These are phyloP conservation scores for Collariella sp. DNA, from an alignment of 495 filamentous ascomycete species.

Conservation along the genomic window DNA sequence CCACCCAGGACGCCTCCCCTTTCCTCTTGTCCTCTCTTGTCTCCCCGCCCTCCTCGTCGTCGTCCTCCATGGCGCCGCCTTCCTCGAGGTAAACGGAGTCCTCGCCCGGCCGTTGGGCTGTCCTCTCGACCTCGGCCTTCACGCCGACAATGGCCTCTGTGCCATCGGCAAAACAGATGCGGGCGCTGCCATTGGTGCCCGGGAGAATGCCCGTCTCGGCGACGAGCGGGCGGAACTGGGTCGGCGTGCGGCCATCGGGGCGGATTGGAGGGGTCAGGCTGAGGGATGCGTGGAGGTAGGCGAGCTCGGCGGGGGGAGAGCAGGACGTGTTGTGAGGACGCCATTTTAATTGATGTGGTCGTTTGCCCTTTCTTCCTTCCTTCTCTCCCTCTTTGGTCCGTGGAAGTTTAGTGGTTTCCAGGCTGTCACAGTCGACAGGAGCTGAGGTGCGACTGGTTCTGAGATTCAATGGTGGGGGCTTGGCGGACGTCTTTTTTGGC, in stretches of 20 bases:
- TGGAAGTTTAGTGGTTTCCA: too few relatives aligned
- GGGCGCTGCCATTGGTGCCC: conserved; percentile 80
- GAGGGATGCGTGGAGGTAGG: conserved; percentile 89
- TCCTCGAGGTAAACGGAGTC: conserved; percentile 18
- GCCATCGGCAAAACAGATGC: conserved; percentile 89
- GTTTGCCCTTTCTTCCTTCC: background rate
- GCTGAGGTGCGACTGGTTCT: too few relatives aligned
- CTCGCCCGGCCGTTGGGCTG: conserved; percentile 31
- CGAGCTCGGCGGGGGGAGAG: conserved; percentile 93
- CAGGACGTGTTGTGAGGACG: conserved; percentile 45
- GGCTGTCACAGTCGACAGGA: too few relatives aligned
- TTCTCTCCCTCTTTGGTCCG: background rate
- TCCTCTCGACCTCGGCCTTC: conserved; percentile 84
- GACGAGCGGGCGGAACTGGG: conserved; percentile 80
- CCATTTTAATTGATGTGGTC: conserved; percentile 16
- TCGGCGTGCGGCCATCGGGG: conserved; percentile 72
- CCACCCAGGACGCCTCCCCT: conserved; percentile 52
- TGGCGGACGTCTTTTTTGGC: too few relatives aligned
- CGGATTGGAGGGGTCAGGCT: conserved; percentile 70
- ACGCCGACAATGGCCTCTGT: conserved; percentile 92
- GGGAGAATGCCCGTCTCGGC: conserved; percentile 89
- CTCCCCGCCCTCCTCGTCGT: conserved; percentile 16
- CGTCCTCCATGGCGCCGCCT: conserved; percentile 18
- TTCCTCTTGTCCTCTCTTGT: background rate
- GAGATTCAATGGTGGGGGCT: too few relatives aligned